A percentile compares a stretch with the other conserved stretches of the same genome.
phyloP scores from a whole-genome alignment of 768 basidiomycete species.

The Suillus fuscotomentosus region DNA sequence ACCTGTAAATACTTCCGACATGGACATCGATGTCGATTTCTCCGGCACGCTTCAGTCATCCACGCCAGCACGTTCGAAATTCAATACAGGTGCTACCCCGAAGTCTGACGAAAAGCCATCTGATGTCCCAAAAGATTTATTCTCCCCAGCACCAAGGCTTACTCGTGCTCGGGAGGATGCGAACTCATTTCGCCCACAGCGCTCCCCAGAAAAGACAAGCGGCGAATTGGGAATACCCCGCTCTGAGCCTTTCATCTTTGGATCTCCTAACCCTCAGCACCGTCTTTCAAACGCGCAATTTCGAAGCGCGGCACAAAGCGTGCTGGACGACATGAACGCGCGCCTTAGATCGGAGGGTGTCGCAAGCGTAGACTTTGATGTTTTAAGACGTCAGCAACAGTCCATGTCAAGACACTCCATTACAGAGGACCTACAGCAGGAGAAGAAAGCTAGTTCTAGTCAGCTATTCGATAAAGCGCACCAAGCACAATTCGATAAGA shows the following conservation, averaged over 20 bases:
- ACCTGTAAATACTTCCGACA: constrained; percentile 29
- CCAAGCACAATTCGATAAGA: constrained; percentile 64
- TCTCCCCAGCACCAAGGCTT: constrained; percentile 36
- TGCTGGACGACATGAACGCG: constrained; percentile 82
- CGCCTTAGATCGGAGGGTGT: constrained; percentile 61
- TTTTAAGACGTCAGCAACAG: constrained; percentile 37
- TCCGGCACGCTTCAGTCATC: constrained; percentile 29
- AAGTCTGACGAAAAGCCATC: constrained; percentile 32
- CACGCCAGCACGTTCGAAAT: constrained; percentile 23
- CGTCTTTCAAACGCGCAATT: constrained; percentile 66
- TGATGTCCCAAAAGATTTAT: constrained; percentile 34
- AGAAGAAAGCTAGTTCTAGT: constrained; percentile 23
- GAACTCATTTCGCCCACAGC: constrained; percentile 19
- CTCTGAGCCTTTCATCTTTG: constrained; percentile 67
- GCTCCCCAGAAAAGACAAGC: neutral
- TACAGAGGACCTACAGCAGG: constrained; percentile 3
- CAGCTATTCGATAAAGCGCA: constrained; percentile 58
- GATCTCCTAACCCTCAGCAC: constrained; percentile 68
- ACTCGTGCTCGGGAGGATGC: constrained; percentile 9
- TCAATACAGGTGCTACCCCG: constrained; percentile 23
- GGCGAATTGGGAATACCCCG: constrained; percentile 14
- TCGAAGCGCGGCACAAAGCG: constrained; percentile 59
- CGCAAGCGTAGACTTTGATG: constrained; percentile 41
- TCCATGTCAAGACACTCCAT: neutral
- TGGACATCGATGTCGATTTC: constrained; percentile 35